A percentile compares a stretch with the other conserved stretches of the same genome.
Evolutionary conservation across 176 grass and related monocot genomes (phyloP).

Genomic region (Ananas comosus): DNA sequence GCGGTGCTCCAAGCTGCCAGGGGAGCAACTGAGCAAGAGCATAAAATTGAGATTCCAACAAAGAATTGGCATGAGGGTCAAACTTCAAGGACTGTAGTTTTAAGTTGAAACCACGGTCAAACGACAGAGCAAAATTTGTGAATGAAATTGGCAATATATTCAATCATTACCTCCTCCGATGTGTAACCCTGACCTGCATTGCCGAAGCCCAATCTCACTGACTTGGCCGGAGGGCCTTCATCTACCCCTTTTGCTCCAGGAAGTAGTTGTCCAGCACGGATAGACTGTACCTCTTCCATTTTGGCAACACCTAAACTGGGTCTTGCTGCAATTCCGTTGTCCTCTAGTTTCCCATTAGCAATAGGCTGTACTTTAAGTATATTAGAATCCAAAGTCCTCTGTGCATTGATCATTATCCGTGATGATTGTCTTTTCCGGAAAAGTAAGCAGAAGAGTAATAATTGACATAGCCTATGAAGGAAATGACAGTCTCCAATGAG

Average conservation of each 20-base stretch:
- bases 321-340: slow-evolving; percentile 33
- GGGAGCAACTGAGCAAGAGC: too few relatives aligned
- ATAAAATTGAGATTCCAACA: too few relatives aligned
- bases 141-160: neutral
- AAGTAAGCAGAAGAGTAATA: slow-evolving; percentile 91
- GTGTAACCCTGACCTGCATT: slow-evolving; percentile 98
- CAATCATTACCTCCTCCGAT: slow-evolving; percentile 78
- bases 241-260: slow-evolving; percentile 64
- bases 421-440: slow-evolving; percentile 81
- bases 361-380: slow-evolving; percentile 68
- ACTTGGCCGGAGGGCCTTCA: slow-evolving; percentile 55
- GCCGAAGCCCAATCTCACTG: slow-evolving; percentile 76
- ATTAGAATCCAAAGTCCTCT: slow-evolving; percentile 60
- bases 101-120: too few relatives aligned
- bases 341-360: slow-evolving; percentile 63
- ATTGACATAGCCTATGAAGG: slow-evolving; percentile 84
- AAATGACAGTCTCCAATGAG: slow-evolving; percentile 99
- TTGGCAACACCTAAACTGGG: slow-evolving; percentile 53
- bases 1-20: too few relatives aligned
- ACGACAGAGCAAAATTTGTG: neutral
- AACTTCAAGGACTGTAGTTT: too few relatives aligned
- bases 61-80: too few relatives aligned
- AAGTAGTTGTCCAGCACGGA: slow-evolving; percentile 41
- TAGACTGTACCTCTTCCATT: slow-evolving; percentile 58
- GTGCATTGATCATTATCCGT: slow-evolving; percentile 42